Percentiles rank a stretch among this genome's conserved stretches.
Conservation (phyloP, 2,329 filamentous ascomycete species). For the Trichophyton schoenleinii region DNA sequence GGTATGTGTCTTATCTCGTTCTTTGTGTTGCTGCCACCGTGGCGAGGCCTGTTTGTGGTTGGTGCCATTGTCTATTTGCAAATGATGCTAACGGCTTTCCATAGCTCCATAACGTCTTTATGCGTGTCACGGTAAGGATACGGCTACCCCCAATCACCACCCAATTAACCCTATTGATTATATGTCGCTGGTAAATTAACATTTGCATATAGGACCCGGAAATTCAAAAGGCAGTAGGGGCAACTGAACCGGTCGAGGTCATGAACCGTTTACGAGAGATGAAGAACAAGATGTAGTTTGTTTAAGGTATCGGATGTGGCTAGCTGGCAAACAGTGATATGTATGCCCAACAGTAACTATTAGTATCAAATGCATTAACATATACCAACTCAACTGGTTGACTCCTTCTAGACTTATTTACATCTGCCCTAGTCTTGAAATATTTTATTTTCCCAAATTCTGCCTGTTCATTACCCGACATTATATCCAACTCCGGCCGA, state of each 20-base stretch:
- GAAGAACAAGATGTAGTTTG: conserved; percentile 45
- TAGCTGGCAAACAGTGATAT: neutral
- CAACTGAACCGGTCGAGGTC: conserved; percentile 66
- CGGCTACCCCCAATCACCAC: neutral
- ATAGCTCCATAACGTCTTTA: conserved; percentile 89
- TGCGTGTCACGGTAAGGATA: conserved; percentile 61
- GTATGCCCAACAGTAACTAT: neutral
- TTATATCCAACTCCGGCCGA: too few relatives aligned
- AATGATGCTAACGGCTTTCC: neutral
- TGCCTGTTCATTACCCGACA: too few relatives aligned
- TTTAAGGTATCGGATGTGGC: neutral
- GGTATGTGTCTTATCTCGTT: conserved; percentile 36
- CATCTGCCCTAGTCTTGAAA: neutral
- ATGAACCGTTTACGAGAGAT: conserved; percentile 78
- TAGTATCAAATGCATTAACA: neutral
- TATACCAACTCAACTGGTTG: neutral
- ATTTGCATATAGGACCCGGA: conserved; percentile 51
- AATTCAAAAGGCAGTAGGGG: conserved; percentile 71
- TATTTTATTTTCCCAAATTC: neutral
- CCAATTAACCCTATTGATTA: neutral
- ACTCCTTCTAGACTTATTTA: neutral
- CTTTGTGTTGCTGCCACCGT: neutral
- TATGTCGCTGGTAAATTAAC: neutral
- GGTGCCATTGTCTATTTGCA: neutral
- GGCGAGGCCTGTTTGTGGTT: neutral